A percentile compares a stretch with the other conserved stretches of the same genome.
Evolutionary conservation across 1,284 basidiomycete genomes (phyloP).

Genomic region (Amylostereum areolatum): DNA sequence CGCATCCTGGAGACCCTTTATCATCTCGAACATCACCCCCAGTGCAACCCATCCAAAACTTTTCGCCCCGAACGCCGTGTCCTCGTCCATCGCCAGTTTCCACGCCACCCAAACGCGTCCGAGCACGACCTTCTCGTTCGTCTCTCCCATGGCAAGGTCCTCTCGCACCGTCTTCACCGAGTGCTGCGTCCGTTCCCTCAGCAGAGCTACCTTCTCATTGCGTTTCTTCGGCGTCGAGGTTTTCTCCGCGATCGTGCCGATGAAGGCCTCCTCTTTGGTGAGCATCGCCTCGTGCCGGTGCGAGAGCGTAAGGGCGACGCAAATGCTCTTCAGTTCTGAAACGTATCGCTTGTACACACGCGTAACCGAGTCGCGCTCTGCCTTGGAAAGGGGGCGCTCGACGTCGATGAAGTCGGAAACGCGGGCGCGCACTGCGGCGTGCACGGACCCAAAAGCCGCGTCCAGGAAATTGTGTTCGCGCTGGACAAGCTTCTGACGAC

Average conservation of each 20-base stretch:
- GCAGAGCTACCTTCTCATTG: conserved; percentile 14
- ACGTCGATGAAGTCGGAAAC: conserved; percentile 21
- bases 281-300: conserved; percentile 9
- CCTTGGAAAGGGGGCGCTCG: conserved; percentile 1
- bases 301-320: conserved; percentile 11
- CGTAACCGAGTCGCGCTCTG: neutral
- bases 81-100: conserved; percentile 30
- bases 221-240: conserved; percentile 16
- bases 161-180: conserved; percentile 34
- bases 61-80: conserved; percentile 41
- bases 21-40: conserved; percentile 39
- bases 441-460: conserved; percentile 7
- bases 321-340: conserved; percentile 16
- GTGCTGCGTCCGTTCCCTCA: conserved; percentile 16
- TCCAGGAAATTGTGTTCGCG: conserved; percentile 13
- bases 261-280: conserved; percentile 22
- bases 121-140: conserved; percentile 31
- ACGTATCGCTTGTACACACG: conserved; percentile 9
- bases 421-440: conserved; percentile 15
- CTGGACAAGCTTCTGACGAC: conserved; percentile 14
- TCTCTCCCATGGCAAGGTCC: conserved; percentile 40
- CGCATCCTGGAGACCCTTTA: conserved; percentile 25
- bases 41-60: conserved; percentile 57
- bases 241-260: conserved; percentile 22
- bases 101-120: conserved; percentile 47